phyloP scores from a whole-genome alignment of 257 asterid species.

The Lantana camara region DNA sequence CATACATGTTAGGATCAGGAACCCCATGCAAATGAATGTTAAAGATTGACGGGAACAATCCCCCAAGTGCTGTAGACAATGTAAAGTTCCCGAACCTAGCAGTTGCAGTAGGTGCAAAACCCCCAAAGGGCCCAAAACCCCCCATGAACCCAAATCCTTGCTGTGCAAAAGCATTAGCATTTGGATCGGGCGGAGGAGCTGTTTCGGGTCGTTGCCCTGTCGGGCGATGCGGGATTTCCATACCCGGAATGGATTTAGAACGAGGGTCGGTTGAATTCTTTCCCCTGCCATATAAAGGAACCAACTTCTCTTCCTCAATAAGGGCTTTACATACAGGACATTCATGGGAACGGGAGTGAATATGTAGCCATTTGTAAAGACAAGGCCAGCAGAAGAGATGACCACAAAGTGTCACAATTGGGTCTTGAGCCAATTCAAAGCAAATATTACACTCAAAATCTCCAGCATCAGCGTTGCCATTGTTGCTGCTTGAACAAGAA shows the following conservation, averaged over 20 bases:
- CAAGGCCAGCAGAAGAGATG: conserved; percentile 56
- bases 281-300: conserved; percentile 45
- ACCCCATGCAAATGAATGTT: conserved; percentile 57
- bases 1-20: conserved; percentile 52
- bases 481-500: conserved; percentile 32
- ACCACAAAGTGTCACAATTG: conserved; percentile 47
- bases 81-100: conserved; percentile 56
- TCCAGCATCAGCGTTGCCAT: conserved; percentile 30
- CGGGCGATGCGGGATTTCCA: conserved; percentile 63
- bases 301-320: conserved; percentile 43
- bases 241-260: conserved; percentile 47
- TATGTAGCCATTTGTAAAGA: conserved; percentile 52
- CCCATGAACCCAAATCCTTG: conserved; percentile 53
- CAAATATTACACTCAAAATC: conserved; percentile 50
- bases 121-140: conserved; percentile 52
- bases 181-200: conserved; percentile 52
- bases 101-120: conserved; percentile 51
- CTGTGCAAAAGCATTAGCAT: conserved; percentile 42
- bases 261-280: conserved; percentile 41
- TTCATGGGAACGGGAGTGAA: conserved; percentile 42
- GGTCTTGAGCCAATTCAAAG: conserved; percentile 52
- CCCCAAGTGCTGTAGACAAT: conserved; percentile 51
- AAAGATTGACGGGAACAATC: conserved; percentile 51
- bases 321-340: conserved; percentile 54
- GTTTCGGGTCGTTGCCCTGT: conserved; percentile 62